These are phyloP conservation scores for Annona squamosa DNA, from an alignment of 164 flowering plant genomes.

Conservation along the genomic window DNA sequence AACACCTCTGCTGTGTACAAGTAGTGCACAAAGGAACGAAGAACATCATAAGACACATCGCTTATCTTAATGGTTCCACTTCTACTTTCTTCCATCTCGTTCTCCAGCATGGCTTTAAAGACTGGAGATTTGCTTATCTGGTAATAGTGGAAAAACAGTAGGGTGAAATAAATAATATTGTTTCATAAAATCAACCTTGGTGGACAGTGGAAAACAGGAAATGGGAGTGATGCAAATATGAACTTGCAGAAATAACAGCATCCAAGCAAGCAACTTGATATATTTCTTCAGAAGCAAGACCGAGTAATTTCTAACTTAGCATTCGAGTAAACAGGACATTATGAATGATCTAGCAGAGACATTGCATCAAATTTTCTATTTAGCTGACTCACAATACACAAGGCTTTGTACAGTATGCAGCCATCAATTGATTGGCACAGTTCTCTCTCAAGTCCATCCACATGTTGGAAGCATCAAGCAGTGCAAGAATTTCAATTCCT, in stretches of 20 bases:
- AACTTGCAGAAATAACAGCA: not conserved
- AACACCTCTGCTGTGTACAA: slow-evolving; percentile 77
- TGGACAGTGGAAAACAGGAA: not conserved
- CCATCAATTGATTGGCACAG: not conserved
- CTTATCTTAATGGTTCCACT: slow-evolving; percentile 75
- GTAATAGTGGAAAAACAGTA: not conserved
- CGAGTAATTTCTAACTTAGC: not conserved
- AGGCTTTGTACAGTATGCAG: no score
- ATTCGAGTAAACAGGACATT: not conserved
- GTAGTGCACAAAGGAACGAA: slow-evolving; percentile 60
- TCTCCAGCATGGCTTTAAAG: slow-evolving; percentile 86
- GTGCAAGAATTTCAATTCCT: not conserved
- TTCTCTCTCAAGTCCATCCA: not conserved
- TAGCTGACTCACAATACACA: no score
- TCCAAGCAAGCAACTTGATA: not conserved
- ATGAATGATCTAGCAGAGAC: not conserved
- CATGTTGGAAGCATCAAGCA: not conserved
- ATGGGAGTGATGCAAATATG: not conserved
- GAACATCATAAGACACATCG: slow-evolving; percentile 66
- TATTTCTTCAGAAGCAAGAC: not conserved
- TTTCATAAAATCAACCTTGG: no score
- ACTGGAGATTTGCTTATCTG: slow-evolving; percentile 85
- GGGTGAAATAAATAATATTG: not conserved
- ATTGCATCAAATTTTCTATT: no score
- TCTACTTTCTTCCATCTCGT: slow-evolving; percentile 79